Base-by-base conservation (phyloP, 768 basidiomycete genomes). In the Podaxis sp. region DNA sequence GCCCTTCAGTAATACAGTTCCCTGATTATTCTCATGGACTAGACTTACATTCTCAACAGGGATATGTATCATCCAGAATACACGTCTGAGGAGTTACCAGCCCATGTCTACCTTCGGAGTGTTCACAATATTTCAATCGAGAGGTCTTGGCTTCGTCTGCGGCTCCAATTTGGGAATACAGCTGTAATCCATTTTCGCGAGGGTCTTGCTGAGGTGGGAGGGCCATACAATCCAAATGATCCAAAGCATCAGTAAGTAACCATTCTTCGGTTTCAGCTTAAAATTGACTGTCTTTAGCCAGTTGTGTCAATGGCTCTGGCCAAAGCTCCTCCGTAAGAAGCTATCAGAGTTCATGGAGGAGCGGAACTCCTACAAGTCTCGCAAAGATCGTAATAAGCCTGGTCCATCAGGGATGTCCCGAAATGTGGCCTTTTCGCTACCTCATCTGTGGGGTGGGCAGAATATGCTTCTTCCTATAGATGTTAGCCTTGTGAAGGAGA, bases 61-160 rank as follows among this genome's bases (percentile, higher is more conserved):
- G 37, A 37, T 37, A 37, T 37, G 5, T 37, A 5, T 12, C 37
- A 37, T 37, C 37, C 37, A 12, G 37, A 37, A 58, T 77, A 67
- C 33, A 26, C 48, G 11, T 38, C 57, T 1, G 22, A n/a, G 4
- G 69, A 69, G 44, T 55, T 77, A 6, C 73, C 73, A 0, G 70
- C 77, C 4, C 74, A 78, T 59, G 38, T 62, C 2, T 78, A 72
- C 62, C 36, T 77, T 5, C 56, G 65, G 5, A 76, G 72, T 58
- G 58, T 77, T 0, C 70, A 75, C 51, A 77, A 78, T 55, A 77
- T 78, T 28, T 61, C 67, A 5, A 69, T 74, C 52, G 78, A 79
- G 55, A 66, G 70, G 0, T 70, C 72, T 0, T 80, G 79, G 77
- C 71, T 74, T 22, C 66, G 67, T 1, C 64, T 80, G 0, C 59